Base-by-base conservation (phyloP, 495 filamentous ascomycete genomes). In the Viridothelium virens region DNA sequence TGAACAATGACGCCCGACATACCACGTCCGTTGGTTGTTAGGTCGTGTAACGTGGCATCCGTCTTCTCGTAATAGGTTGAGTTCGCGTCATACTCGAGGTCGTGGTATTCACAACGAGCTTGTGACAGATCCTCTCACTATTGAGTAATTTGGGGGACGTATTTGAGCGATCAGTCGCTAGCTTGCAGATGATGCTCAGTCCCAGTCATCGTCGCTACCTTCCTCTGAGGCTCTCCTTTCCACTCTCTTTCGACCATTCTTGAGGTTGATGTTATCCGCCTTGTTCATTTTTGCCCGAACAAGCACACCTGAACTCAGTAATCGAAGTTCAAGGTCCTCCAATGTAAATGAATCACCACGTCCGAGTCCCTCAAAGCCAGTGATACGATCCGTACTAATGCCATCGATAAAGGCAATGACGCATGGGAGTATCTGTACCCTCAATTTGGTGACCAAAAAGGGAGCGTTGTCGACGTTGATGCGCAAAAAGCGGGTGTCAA, bases 341-440 rank as follows among this genome's bases (percentile, higher is more conserved):
- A 86, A 87, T 33, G 77, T 84, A 70, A 91, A 90, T 46, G 72
- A 79, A 73, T 90, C 86, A 33, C 72, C 74, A 4, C 79, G 84
- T 41, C 84, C 85, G 36, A 91, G 70, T 7, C 87, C 87, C 53
- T 91, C 89, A 76, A 92, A 92, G 0, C 89, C 89, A 64, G 91
- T 78, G 6, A 92, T 82, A 41, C 89, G 74, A 70, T 90, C 89
- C 48, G 85, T 83, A 2, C 80, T 79, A 46, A 88, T 75, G 4
- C 89, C 89, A 74, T 89, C 84, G 62, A 86, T 77, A 68, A 91
- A 91, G 33, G 83, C 84, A 69, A 92, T 83, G 63, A 92, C 86
- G 70, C 89, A 92, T 0, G 89, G 89, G 48, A 92, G 73, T 1
- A 91, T 85, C 66, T 85, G 77, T 9, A 92, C 81, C 59, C 84